These are phyloP conservation scores for Phytophthora pluvialis DNA, from an alignment of 352 stramenopile genomes.

Conservation along the genomic window DNA sequence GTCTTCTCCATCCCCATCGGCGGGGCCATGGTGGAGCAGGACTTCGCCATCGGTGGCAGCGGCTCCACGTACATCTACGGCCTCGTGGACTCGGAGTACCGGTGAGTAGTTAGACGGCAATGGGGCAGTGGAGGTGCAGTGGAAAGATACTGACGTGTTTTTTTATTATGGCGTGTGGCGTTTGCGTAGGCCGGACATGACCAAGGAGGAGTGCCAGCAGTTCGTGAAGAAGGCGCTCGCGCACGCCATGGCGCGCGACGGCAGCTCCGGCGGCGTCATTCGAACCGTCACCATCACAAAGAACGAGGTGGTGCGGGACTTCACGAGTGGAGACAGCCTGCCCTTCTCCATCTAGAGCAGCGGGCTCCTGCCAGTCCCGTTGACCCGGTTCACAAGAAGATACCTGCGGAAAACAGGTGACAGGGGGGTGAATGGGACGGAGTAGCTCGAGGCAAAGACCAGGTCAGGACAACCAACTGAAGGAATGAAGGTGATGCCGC, in stretches of 20 bases:
- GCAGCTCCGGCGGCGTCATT: constrained; percentile 98
- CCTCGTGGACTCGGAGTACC: constrained; percentile 95
- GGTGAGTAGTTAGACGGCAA: constrained; percentile 33
- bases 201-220: constrained; percentile 93
- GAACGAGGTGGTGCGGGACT: constrained; percentile 92
- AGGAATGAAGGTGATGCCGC: constrained; percentile 35
- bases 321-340: constrained; percentile 91
- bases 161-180: not conserved
- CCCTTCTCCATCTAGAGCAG: constrained; percentile 85
- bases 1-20: constrained; percentile 97
- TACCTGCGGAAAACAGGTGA: not conserved
- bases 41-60: constrained; percentile 97
- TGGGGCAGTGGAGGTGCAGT: not conserved
- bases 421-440: not conserved
- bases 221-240: constrained; percentile 96
- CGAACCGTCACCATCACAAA: constrained; percentile 95
- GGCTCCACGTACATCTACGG: constrained; percentile 99
- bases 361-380: not conserved
- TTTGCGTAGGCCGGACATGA: constrained; percentile 91
- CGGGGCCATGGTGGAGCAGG: constrained; percentile 96
- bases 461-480: constrained; percentile 20
- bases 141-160: not conserved
- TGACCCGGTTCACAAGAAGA: no score
- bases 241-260: constrained; percentile 98
- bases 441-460: not conserved